Evolutionary conservation across 1,139 yeast species (phyloP).

Genomic region (Magnusiomyces suaveolens): DNA sequence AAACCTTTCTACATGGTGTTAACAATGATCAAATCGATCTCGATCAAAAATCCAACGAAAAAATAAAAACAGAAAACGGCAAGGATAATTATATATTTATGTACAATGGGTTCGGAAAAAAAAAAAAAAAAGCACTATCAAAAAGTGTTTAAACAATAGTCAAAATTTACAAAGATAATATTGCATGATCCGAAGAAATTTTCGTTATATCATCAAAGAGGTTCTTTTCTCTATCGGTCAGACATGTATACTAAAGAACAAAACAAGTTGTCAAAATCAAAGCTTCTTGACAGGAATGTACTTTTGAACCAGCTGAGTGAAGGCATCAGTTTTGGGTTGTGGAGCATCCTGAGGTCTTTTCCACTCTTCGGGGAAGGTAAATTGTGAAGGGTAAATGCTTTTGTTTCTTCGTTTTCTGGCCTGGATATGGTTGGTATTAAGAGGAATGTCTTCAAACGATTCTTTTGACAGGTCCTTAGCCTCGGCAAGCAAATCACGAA

Average conservation of each 20-base stretch:
- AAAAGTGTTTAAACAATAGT: no score
- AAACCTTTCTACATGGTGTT: no score
- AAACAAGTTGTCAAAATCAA: no score
- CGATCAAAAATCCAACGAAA: no score
- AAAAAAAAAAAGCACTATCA: no score
- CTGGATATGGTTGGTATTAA: slow-evolving; percentile 62
- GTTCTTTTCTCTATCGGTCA: no score
- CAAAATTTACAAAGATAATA: no score
- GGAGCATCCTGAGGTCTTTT: slow-evolving; percentile 46
- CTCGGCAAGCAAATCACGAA: slow-evolving; percentile 51
- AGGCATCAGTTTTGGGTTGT: slow-evolving; percentile 18
- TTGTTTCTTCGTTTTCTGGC: slow-evolving; percentile 37
- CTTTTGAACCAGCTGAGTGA: slow-evolving; percentile 12
- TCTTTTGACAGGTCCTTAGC: slow-evolving; percentile 54
- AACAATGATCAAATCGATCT: no score
- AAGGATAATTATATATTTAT: background rate
- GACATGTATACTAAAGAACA: no score
- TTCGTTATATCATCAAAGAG: no score
- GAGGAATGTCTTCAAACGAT: slow-evolving; percentile 62
- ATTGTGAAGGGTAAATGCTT: slow-evolving; percentile 24
- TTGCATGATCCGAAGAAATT: no score
- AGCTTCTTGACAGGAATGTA: slow-evolving; percentile 14
- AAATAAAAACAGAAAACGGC: no score
- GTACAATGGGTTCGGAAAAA: background rate
- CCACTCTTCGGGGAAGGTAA: slow-evolving; percentile 74